phyloP scores from a whole-genome alignment of 2,329 filamentous ascomycete species.

The Samsoniella hepiali region DNA sequence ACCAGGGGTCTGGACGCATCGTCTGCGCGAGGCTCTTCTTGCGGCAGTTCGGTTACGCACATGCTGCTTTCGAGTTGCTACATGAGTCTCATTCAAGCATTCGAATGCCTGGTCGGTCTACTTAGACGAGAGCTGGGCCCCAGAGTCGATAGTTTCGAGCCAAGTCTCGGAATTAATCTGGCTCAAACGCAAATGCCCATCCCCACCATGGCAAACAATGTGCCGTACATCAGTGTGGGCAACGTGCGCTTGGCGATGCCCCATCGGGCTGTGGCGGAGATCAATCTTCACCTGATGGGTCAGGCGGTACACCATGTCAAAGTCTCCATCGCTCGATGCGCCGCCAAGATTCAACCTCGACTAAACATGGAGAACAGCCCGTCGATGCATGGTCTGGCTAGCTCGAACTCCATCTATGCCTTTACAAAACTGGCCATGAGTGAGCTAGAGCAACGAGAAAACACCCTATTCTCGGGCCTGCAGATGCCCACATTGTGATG shows the following conservation, averaged over 20 bases:
- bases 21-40: background rate
- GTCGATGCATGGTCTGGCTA: background rate
- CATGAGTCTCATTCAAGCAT: constrained; percentile 16
- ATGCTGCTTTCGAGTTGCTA: constrained; percentile 19
- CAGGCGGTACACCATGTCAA: constrained; percentile 16
- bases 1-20: background rate
- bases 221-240: constrained; percentile 1
- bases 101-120: constrained; percentile 5
- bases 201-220: background rate
- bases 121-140: background rate
- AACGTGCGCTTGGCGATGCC: constrained; percentile 13
- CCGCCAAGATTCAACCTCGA: background rate
- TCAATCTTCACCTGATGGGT: constrained; percentile 16
- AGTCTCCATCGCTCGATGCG: constrained; percentile 4
- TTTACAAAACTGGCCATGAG: background rate
- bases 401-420: background rate
- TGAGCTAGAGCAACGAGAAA: background rate
- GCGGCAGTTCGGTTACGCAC: background rate
- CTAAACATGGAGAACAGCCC: background rate
- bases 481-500: background rate
- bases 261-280: constrained; percentile 9
- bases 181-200: background rate
- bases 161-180: background rate
- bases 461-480: background rate
- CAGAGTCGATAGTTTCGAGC: background rate